Evolutionary conservation across 257 asterid species (phyloP).

Genomic region (Jasminum sambac): DNA sequence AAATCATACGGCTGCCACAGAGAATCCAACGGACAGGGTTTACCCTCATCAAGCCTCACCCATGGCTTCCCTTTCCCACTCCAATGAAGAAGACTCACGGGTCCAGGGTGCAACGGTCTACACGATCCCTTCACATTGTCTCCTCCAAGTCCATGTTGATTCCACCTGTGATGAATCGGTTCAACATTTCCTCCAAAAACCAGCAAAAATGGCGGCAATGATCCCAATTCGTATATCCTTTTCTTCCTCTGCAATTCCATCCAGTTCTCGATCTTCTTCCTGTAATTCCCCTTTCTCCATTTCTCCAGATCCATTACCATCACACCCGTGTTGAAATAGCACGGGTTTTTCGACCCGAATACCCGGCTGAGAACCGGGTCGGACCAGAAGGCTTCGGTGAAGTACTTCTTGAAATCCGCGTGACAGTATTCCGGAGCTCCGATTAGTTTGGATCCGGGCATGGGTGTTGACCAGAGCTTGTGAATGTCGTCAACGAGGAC

Average conservation of each 20-base stretch:
- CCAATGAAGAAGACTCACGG: conserved; percentile 80
- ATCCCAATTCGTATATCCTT: conserved; percentile 73
- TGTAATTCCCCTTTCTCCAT: conserved; percentile 69
- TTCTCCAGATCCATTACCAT: conserved; percentile 69
- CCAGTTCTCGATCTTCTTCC: conserved; percentile 60
- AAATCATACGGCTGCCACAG: conserved; percentile 76
- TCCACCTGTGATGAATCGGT: conserved; percentile 74
- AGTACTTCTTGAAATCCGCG: conserved; percentile 66
- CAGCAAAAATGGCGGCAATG: conserved; percentile 66
- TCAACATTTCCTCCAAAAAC: conserved; percentile 70
- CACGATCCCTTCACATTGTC: conserved; percentile 78
- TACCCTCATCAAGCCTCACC: conserved; percentile 66
- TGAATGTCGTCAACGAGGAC: conserved; percentile 60
- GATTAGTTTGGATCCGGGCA: conserved; percentile 34
- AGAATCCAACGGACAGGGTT: conserved; percentile 73
- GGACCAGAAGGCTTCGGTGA: conserved; percentile 66
- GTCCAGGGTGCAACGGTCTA: conserved; percentile 73
- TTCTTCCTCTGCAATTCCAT: conserved; percentile 65
- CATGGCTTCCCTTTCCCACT: conserved; percentile 85
- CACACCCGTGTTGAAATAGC: conserved; percentile 80
- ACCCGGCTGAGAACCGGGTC: conserved; percentile 46
- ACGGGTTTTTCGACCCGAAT: conserved; percentile 53
- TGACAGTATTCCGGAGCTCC: conserved; percentile 84
- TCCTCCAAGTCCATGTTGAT: conserved; percentile 85
- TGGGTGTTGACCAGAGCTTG: conserved; percentile 49